A percentile compares a stretch with the other conserved stretches of the same genome.
Conservation (phyloP, 768 basidiomycete genomes). For the Termitomyces sp. region DNA sequence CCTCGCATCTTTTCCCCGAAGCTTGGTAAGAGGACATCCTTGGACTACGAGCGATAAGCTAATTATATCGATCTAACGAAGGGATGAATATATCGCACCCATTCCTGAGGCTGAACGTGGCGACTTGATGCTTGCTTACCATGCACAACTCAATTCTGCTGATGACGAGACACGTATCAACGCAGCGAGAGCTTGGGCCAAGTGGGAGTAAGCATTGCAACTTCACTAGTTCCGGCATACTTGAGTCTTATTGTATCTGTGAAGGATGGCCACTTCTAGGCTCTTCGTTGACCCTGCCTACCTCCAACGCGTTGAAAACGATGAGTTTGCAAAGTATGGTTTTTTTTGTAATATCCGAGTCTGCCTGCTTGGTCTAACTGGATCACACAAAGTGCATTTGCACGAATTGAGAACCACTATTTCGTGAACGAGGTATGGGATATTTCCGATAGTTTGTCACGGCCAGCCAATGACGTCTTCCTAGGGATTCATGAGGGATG, state of each 20-base stretch:
- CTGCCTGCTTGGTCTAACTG: background rate
- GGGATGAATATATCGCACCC: constrained; percentile 80
- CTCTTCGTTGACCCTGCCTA: constrained; percentile 68
- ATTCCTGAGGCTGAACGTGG: constrained; percentile 80
- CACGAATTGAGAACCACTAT: constrained; percentile 88
- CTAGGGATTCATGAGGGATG: constrained; percentile 84
- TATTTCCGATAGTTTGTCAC: background rate
- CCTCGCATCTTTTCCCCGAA: constrained; percentile 82
- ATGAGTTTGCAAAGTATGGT: constrained; percentile 75
- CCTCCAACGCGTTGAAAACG: constrained; percentile 66
- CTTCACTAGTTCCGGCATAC: background rate
- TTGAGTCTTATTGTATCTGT: background rate
- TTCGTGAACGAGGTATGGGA: constrained; percentile 72
- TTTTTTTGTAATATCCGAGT: background rate
- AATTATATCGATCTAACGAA: constrained; percentile 27
- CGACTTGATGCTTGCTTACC: constrained; percentile 84
- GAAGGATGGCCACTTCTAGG: constrained; percentile 81
- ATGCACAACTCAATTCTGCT: constrained; percentile 68
- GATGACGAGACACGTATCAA: constrained; percentile 62
- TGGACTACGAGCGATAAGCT: background rate
- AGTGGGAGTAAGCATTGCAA: constrained; percentile 74
- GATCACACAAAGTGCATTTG: constrained; percentile 63
- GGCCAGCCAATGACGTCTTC: background rate
- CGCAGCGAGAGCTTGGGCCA: constrained; percentile 85
- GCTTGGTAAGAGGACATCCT: constrained; percentile 56